These are phyloP conservation scores for Pestalotiopsis fici DNA, from an alignment of 2,329 filamentous ascomycete species.

Conservation along the genomic window DNA sequence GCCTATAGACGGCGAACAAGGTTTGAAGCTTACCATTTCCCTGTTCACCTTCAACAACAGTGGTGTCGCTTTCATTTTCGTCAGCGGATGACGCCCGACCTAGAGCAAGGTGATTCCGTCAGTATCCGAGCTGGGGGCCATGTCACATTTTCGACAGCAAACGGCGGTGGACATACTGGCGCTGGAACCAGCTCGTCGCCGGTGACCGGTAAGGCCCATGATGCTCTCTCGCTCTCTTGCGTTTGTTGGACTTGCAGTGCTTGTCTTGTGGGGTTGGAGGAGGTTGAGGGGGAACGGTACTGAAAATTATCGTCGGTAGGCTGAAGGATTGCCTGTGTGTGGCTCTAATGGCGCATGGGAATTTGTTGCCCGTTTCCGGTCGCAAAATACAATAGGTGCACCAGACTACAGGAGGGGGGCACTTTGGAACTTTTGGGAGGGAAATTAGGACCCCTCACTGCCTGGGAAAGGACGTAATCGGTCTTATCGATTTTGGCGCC, in stretches of 20 bases:
- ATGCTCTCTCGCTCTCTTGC: constrained; percentile 3
- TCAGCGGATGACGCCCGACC: constrained; percentile 50
- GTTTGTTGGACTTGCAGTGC: not conserved
- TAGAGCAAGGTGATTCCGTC: constrained; percentile 10
- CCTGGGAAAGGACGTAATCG: not conserved
- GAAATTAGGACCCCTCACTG: constrained; percentile 8
- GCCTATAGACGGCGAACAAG: not conserved
- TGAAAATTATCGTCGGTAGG: not conserved
- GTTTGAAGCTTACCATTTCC: constrained; percentile 74
- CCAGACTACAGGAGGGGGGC: not conserved
- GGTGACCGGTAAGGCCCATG: constrained; percentile 9
- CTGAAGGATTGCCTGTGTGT: not conserved
- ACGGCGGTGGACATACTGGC: constrained; percentile 9
- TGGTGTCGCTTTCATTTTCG: constrained; percentile 69
- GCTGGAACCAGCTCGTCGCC: constrained; percentile 6
- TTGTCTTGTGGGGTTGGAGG: not conserved
- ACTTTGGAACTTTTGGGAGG: not conserved
- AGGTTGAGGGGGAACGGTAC: not conserved
- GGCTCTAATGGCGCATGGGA: constrained; percentile 1
- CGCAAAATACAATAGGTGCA: not conserved
- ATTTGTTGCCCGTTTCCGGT: constrained; percentile 4
- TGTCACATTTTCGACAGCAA: not conserved
- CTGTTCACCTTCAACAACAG: constrained; percentile 86
- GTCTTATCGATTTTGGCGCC: constrained; percentile 7
- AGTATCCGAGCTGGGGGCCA: constrained; percentile 1